phyloP scores from a whole-genome alignment of 768 basidiomycete species.

The Kockovaella imperatae region DNA sequence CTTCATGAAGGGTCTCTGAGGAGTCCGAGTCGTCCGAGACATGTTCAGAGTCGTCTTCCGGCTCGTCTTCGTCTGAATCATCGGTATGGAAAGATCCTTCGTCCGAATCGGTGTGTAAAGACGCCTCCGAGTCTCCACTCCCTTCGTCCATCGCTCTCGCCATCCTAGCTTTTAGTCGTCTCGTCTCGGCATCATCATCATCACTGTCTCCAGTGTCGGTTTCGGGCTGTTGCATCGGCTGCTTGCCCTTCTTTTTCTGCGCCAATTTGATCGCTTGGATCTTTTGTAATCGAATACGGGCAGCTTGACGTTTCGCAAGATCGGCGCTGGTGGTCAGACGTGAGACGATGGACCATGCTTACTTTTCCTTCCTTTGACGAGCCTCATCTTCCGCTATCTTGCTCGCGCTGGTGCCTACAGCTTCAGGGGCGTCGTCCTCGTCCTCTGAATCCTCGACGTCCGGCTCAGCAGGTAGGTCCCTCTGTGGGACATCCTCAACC shows the following conservation, averaged over 20 bases:
- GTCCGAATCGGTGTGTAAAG: too few species aligned
- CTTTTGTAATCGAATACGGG: conserved; percentile 9
- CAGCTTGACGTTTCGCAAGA: conserved; percentile 4
- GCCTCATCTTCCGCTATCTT: conserved; percentile 1
- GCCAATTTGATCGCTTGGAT: conserved; percentile 6
- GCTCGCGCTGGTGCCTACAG: conserved; percentile 13
- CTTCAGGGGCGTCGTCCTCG: conserved; percentile 18
- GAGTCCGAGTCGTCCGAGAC: conserved; percentile 8
- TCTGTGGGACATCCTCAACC: background rate
- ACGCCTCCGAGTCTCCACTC: background rate
- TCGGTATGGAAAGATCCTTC: conserved; percentile 2
- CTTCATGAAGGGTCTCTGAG: conserved; percentile 6
- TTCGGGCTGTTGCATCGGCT: background rate
- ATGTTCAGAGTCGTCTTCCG: conserved; percentile 7
- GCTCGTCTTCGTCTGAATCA: background rate
- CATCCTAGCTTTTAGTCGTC: conserved; percentile 2
- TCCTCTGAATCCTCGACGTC: background rate
- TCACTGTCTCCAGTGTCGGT: background rate
- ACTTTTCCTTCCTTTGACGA: conserved; percentile 5
- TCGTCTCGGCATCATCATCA: conserved; percentile 2
- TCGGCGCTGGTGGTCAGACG: background rate
- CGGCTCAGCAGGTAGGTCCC: background rate
- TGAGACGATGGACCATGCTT: background rate
- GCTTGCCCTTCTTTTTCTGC: background rate
- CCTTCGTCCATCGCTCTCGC: conserved; percentile 3